Evolutionary conservation across 2,329 filamentous ascomycete species (phyloP).

Genomic region (Xylaria sp.): DNA sequence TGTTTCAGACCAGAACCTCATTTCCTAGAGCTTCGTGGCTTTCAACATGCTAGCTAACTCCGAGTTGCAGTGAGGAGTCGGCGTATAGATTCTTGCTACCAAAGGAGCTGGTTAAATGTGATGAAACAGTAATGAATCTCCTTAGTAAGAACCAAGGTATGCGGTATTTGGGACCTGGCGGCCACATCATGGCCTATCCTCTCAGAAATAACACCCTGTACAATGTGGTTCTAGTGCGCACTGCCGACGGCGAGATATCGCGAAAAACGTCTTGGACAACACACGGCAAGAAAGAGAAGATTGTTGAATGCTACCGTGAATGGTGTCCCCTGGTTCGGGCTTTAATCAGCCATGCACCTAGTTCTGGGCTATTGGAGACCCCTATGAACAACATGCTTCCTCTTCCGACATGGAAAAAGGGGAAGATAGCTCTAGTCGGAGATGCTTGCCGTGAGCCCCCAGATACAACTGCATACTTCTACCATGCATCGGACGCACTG

Average conservation of each 20-base stretch:
- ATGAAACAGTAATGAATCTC: constrained; percentile 63
- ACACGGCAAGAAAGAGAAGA: constrained; percentile 66
- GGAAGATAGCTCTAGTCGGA: constrained; percentile 35
- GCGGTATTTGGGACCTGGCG: constrained; percentile 52
- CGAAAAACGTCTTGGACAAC: constrained; percentile 69
- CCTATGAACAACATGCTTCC: constrained; percentile 70
- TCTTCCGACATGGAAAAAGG: constrained; percentile 66
- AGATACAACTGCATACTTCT: constrained; percentile 54
- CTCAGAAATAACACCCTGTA: constrained; percentile 71
- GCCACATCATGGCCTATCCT: constrained; percentile 67
- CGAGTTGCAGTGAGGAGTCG: constrained; percentile 52
- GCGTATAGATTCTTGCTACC: constrained; percentile 65
- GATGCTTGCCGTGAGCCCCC: constrained; percentile 33
- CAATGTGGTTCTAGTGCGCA: constrained; percentile 72
- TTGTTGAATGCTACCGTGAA: constrained; percentile 64
- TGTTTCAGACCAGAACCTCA: not conserved
- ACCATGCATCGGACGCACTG: constrained; percentile 63
- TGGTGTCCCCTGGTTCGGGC: constrained; percentile 30
- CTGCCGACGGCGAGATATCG: constrained; percentile 62
- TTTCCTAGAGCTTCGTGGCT: not conserved
- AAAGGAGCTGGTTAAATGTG: constrained; percentile 54
- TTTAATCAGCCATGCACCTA: constrained; percentile 22
- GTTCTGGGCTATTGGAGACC: constrained; percentile 70
- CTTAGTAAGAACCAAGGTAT: constrained; percentile 66
- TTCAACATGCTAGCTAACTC: not conserved